phyloP scores from a whole-genome alignment of 371 early-diverging fungal genomes.

The Furculomyces boomerangus region DNA sequence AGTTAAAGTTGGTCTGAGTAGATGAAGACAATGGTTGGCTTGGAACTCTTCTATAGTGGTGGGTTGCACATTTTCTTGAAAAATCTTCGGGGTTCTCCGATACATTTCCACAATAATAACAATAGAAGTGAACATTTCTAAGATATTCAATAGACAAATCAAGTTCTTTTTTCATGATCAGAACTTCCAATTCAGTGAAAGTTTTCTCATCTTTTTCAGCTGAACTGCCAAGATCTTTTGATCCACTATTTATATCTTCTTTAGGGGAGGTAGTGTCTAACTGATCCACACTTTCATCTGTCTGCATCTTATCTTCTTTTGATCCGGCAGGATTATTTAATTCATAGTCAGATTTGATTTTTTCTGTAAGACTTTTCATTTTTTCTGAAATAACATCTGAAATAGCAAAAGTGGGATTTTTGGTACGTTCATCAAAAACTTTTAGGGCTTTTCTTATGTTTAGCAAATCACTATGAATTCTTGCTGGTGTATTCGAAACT shows the following conservation, averaged over 20 bases:
- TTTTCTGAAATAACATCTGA: constrained; percentile 10
- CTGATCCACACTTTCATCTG: not conserved
- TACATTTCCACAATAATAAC: constrained; percentile 81
- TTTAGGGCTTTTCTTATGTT: constrained; percentile 34
- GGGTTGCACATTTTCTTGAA: constrained; percentile 46
- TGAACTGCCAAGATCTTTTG: not conserved
- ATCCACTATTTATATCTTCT: not conserved
- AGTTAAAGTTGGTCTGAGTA: constrained; percentile 12
- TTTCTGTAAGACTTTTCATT: constrained; percentile 12
- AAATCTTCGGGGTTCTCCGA: constrained; percentile 70
- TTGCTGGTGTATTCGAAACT: constrained; percentile 33
- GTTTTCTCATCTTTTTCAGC: not conserved
- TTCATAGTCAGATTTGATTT: constrained; percentile 18
- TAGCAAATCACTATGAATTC: constrained; percentile 49
- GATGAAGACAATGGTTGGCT: constrained; percentile 19
- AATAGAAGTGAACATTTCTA: constrained; percentile 78
- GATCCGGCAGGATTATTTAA: constrained; percentile 7
- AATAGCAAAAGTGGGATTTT: constrained; percentile 14
- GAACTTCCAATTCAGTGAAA: constrained; percentile 6
- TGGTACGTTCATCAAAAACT: constrained; percentile 41
- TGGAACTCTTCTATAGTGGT: constrained; percentile 35
- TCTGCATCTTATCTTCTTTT: constrained; percentile 1
- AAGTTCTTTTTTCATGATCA: constrained; percentile 34
- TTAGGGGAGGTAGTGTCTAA: not conserved
- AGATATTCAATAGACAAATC: constrained; percentile 73